Evolutionary conservation across 129 eudicot genomes (phyloP).

Genomic region (Gnaphalium uliginosum): DNA sequence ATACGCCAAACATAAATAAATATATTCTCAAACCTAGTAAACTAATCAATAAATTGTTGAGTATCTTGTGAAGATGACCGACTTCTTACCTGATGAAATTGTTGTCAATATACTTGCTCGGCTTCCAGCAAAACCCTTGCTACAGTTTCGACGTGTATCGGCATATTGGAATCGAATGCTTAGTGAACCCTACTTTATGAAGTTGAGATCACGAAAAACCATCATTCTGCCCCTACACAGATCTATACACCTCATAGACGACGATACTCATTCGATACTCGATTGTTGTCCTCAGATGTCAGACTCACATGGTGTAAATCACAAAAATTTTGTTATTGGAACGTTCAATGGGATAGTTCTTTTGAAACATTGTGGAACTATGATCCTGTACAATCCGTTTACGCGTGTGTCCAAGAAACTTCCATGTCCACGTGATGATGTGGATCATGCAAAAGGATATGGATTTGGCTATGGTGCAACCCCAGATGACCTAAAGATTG

Average conservation of each 20-base stretch:
- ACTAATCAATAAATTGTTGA: too few relatives aligned
- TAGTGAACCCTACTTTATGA: background rate
- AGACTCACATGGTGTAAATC: background rate
- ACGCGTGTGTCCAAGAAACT: conserved; percentile 4
- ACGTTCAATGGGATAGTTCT: conserved; percentile 23
- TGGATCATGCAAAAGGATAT: background rate
- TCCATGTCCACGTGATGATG: background rate
- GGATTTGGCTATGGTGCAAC: conserved; percentile 25
- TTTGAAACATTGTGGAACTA: background rate
- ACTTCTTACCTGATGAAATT: background rate
- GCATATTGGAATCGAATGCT: conserved; percentile 4
- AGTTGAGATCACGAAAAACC: conserved; percentile 10
- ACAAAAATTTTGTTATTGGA: background rate
- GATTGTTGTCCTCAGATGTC: background rate
- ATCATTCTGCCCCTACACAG: background rate
- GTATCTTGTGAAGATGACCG: background rate
- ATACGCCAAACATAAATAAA: too few relatives aligned
- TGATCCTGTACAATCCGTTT: conserved; percentile 19
- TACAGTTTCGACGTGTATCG: background rate
- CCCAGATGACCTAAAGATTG: conserved; percentile 18
- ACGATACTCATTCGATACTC: background rate
- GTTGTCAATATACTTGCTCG: background rate
- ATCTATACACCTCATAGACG: background rate
- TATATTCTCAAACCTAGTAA: too few relatives aligned
- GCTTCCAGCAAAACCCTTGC: background rate